Conservation (phyloP, 2,329 filamentous ascomycete species). For the Fusarium camptoceras region DNA sequence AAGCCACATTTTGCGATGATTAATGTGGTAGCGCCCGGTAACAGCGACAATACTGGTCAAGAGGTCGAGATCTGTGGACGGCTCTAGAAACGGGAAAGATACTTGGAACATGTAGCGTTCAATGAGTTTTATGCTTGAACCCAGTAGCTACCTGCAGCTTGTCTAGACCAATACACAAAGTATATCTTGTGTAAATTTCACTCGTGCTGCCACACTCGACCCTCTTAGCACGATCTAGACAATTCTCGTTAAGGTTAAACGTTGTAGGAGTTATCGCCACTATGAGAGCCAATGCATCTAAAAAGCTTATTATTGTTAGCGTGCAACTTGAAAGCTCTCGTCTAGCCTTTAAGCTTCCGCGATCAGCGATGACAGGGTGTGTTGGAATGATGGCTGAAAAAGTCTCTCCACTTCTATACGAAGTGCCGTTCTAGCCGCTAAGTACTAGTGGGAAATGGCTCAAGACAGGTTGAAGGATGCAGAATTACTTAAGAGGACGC, state of each 20-base stretch:
- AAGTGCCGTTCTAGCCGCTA: background rate
- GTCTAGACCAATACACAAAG: background rate
- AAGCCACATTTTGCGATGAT: background rate
- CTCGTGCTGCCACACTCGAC: background rate
- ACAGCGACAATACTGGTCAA: background rate
- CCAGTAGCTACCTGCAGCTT: background rate
- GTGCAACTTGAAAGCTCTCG: background rate
- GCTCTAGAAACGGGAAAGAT: background rate
- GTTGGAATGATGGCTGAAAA: background rate
- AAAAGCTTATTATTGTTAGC: background rate
- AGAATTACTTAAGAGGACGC: background rate
- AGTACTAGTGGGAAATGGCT: too few species aligned
- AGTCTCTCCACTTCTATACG: background rate
- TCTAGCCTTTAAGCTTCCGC: background rate
- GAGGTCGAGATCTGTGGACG: too few species aligned
- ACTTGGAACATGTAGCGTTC: background rate
- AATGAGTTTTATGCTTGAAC: background rate
- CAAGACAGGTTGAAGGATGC: background rate
- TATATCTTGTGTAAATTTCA: background rate
- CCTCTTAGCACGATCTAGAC: background rate
- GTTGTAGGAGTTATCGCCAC: too few species aligned
- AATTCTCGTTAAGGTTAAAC: background rate
- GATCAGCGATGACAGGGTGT: background rate
- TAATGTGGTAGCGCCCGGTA: background rate
- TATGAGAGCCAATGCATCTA: background rate